These are phyloP conservation scores for Nitzschia palea DNA, from an alignment of 108 stramenopile genomes.

Conservation along the genomic window DNA sequence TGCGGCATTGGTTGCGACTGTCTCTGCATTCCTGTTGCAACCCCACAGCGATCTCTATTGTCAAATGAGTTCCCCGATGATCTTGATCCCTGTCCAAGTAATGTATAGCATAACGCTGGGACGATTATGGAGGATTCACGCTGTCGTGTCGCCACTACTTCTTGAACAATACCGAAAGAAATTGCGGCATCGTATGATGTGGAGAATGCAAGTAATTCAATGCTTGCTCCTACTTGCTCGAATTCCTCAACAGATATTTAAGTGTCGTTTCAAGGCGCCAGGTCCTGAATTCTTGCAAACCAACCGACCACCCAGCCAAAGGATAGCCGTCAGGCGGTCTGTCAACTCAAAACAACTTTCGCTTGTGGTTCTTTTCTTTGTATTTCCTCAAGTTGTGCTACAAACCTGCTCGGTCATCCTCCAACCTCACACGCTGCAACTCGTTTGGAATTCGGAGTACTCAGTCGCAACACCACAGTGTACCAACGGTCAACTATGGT, in stretches of 20 bases:
- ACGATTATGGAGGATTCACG: conserved; percentile 37
- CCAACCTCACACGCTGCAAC: background rate
- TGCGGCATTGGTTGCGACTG: conserved; percentile 27
- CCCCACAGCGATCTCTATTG: conserved; percentile 30
- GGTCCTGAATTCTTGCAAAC: background rate
- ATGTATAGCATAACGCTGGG: conserved; percentile 23
- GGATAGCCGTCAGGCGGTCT: background rate
- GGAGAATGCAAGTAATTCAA: background rate
- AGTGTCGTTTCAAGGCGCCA: background rate
- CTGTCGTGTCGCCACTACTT: conserved; percentile 33
- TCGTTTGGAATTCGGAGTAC: conserved; percentile 12
- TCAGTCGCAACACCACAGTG: background rate
- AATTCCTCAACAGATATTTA: background rate
- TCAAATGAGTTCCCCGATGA: background rate
- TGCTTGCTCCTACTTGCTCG: background rate
- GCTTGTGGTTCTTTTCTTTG: background rate
- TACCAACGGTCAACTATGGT: background rate
- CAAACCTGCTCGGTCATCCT: conserved; percentile 9
- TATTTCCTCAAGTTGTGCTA: conserved; percentile 25
- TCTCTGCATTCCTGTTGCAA: conserved; percentile 20
- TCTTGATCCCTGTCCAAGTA: conserved; percentile 25
- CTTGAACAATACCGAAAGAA: background rate
- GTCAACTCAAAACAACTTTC: background rate
- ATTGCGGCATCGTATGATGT: background rate
- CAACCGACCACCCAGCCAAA: background rate